Conservation (phyloP, 2,329 filamentous ascomycete species). For the Epicoccum nigrum region DNA sequence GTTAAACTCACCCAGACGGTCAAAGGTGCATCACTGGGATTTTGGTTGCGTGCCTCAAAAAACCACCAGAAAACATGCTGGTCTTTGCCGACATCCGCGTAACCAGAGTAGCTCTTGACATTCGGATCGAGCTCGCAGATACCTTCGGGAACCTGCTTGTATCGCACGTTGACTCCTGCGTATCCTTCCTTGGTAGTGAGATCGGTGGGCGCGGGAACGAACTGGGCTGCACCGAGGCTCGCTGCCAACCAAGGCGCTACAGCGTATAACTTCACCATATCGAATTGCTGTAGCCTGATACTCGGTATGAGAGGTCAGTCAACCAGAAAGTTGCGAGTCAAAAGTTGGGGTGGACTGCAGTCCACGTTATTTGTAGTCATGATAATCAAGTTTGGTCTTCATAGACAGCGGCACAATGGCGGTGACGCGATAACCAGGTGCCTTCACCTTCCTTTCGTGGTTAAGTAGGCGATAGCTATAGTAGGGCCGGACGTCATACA, state of each 20-base stretch:
- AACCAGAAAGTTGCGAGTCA: background rate
- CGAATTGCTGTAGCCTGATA: background rate
- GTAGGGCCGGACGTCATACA: conserved; percentile 2
- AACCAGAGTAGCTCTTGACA: conserved; percentile 63
- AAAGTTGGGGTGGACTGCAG: background rate
- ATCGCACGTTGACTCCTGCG: conserved; percentile 60
- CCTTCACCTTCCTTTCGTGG: conserved; percentile 23
- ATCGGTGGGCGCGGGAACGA: conserved; percentile 54
- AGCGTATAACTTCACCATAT: conserved; percentile 16
- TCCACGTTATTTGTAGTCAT: conserved; percentile 1
- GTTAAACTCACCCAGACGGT: conserved; percentile 56
- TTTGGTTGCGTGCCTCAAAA: conserved; percentile 60
- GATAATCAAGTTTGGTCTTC: background rate
- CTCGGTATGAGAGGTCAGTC: background rate
- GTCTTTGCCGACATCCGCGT: conserved; percentile 59
- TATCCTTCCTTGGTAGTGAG: conserved; percentile 53
- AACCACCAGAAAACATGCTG: conserved; percentile 64
- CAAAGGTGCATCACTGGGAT: conserved; percentile 60
- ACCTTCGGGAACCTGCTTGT: conserved; percentile 61
- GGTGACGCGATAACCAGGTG: conserved; percentile 14
- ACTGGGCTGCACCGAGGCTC: conserved; percentile 44
- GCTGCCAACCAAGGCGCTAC: conserved; percentile 27
- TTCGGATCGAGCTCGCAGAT: conserved; percentile 63
- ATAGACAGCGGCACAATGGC: conserved; percentile 4
- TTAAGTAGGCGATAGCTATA: conserved; percentile 12